These are phyloP conservation scores for Anthoceros angustus DNA, from an alignment of 225 moss, liverwort and hornwort species.

Conservation along the genomic window DNA sequence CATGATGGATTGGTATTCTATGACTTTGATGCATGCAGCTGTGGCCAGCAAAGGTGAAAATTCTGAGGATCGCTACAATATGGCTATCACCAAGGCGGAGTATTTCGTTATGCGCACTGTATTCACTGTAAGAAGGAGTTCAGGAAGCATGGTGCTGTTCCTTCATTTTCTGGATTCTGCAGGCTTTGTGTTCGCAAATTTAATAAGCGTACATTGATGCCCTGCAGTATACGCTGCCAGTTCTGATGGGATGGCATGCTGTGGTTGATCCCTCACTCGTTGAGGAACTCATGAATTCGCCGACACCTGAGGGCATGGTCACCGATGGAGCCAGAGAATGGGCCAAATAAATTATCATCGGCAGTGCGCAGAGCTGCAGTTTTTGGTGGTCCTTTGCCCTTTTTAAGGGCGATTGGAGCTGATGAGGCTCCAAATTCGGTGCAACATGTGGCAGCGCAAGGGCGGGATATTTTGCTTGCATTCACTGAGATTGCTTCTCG, in stretches of 20 bases:
- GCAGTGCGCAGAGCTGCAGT: no score
- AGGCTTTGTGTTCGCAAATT: background rate
- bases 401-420: no score
- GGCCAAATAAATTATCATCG: background rate
- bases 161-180: background rate
- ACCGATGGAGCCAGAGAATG: background rate
- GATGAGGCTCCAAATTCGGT: no score
- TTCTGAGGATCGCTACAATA: constrained; percentile 5
- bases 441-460: no score
- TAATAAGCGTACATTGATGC: background rate
- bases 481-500: no score
- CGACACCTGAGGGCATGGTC: background rate
- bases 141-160: background rate
- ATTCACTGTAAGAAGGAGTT: background rate
- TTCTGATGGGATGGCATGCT: background rate
- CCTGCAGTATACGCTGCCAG: background rate
- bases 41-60: background rate
- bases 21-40: background rate
- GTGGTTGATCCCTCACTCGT: background rate
- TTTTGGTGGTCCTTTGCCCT: no score
- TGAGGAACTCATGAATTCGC: background rate
- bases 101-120: constrained; percentile 7
- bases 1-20: background rate
- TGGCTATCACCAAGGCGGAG: constrained; percentile 6
- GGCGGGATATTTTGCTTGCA: no score